phyloP scores from a whole-genome alignment of 139 green algal genomes.

The Picochlorum costavermella region DNA sequence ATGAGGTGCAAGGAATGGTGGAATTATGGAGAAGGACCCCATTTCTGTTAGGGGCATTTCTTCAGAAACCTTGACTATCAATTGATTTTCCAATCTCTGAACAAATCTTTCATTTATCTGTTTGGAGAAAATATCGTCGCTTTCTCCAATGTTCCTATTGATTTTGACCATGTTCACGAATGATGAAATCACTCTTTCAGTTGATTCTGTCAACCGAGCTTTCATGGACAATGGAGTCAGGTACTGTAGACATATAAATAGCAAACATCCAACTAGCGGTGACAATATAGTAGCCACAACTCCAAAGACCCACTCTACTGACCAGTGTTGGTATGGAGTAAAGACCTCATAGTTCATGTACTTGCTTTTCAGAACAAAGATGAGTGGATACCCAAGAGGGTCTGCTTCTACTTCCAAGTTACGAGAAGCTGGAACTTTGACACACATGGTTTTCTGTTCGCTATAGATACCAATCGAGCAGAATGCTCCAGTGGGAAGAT shows the following conservation, averaged over 20 bases:
- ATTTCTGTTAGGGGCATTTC: not conserved
- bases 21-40: not conserved
- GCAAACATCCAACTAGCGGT: not conserved
- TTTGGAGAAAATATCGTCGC: not conserved
- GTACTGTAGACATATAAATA: not conserved
- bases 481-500: not conserved
- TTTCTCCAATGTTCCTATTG: constrained; percentile 11
- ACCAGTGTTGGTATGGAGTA: not conserved
- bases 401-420: not conserved
- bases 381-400: not conserved
- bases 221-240: not conserved
- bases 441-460: not conserved
- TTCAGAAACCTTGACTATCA: constrained; percentile 7
- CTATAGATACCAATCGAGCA: not conserved
- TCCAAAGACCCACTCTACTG: not conserved
- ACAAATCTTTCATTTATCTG: not conserved
- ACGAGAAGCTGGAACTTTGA: not conserved
- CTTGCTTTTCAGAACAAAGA: not conserved
- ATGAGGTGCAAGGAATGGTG: constrained; percentile 1
- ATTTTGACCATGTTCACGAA: constrained; percentile 2
- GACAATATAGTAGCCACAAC: not conserved
- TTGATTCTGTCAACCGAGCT: not conserved
- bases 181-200: not conserved
- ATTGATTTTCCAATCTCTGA: not conserved
- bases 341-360: not conserved